phyloP scores from a whole-genome alignment of 2,329 filamentous ascomycete species.

The Diplodia mutila region DNA sequence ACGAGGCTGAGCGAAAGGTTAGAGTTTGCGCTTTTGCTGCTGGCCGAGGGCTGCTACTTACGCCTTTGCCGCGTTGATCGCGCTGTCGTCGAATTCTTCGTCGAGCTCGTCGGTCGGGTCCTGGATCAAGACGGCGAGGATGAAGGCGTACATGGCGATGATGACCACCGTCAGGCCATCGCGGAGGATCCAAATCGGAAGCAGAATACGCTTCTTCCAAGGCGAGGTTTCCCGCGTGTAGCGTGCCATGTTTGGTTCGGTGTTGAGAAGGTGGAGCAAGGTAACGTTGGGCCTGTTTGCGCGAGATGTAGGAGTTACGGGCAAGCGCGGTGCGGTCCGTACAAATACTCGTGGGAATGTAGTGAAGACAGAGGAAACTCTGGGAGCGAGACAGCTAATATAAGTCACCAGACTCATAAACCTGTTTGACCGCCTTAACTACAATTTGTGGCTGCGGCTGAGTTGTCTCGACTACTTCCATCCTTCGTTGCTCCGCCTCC shows the following conservation, averaged over 20 bases:
- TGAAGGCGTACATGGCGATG: conserved; percentile 35
- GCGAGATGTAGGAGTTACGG: background rate
- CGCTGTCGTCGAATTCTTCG: background rate
- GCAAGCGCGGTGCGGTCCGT: background rate
- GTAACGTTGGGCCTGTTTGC: background rate
- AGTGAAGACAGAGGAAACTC: background rate
- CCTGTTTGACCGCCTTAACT: background rate
- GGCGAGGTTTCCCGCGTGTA: conserved; percentile 19
- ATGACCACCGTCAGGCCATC: conserved; percentile 40
- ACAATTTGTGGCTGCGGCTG: conserved; percentile 8
- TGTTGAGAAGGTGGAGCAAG: background rate
- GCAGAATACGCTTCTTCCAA: conserved; percentile 45
- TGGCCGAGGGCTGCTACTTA: background rate
- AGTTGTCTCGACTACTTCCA: background rate
- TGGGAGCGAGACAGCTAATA: background rate
- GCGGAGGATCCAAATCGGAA: conserved; percentile 43
- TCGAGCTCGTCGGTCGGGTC: background rate
- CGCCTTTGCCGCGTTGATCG: background rate
- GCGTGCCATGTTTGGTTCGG: conserved; percentile 8
- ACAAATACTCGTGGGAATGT: background rate
- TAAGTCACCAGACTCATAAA: no score
- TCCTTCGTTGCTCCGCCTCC: conserved; percentile 10
- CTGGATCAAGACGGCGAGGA: background rate
- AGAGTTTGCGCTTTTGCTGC: conserved; percentile 24
- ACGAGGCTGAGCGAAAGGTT: conserved; percentile 33